These are phyloP conservation scores for Cystobasidium slooffiae DNA, from an alignment of 1,284 basidiomycete species.

Conservation along the genomic window DNA sequence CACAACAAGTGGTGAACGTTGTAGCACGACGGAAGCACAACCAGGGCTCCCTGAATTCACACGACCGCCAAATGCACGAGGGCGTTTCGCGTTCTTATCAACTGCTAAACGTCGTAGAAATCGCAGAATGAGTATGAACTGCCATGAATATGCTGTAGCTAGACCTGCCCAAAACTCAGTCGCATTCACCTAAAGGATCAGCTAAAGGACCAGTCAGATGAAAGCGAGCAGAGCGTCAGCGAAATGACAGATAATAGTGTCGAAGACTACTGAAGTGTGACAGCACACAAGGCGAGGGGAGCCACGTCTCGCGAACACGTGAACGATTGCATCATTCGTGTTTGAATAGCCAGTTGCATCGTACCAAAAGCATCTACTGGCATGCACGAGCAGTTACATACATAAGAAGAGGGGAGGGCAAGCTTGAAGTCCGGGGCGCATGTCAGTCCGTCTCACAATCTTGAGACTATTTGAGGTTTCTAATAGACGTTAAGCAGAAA, in stretches of 20 bases:
- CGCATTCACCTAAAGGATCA: conserved; percentile 15
- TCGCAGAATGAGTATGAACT: conserved; percentile 14
- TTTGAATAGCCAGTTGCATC: conserved; percentile 16
- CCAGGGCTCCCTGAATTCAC: conserved; percentile 12
- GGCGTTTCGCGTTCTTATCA: conserved; percentile 8
- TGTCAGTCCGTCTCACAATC: conserved; percentile 10
- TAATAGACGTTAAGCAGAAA: conserved; percentile 11
- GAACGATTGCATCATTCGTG: conserved; percentile 15
- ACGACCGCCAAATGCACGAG: conserved; percentile 14
- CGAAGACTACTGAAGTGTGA: conserved; percentile 15
- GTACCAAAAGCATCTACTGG: conserved; percentile 15
- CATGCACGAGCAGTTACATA: conserved; percentile 13
- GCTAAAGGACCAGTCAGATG: conserved; percentile 10
- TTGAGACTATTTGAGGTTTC: conserved; percentile 13
- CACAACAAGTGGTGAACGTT: conserved; percentile 10
- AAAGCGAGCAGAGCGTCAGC: conserved; percentile 12
- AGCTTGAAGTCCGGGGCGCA: conserved; percentile 12
- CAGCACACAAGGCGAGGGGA: conserved; percentile 11
- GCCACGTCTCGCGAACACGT: conserved; percentile 14
- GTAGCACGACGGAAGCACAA: conserved; percentile 12
- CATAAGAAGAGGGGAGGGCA: conserved; percentile 5
- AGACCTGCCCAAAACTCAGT: conserved; percentile 10
- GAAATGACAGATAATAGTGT: conserved; percentile 15
- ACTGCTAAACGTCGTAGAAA: conserved; percentile 13
- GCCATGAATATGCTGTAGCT: conserved; percentile 13